Evolutionary conservation across 1,284 basidiomycete species (phyloP).

Genomic region (Rhodotorula sp.): DNA sequence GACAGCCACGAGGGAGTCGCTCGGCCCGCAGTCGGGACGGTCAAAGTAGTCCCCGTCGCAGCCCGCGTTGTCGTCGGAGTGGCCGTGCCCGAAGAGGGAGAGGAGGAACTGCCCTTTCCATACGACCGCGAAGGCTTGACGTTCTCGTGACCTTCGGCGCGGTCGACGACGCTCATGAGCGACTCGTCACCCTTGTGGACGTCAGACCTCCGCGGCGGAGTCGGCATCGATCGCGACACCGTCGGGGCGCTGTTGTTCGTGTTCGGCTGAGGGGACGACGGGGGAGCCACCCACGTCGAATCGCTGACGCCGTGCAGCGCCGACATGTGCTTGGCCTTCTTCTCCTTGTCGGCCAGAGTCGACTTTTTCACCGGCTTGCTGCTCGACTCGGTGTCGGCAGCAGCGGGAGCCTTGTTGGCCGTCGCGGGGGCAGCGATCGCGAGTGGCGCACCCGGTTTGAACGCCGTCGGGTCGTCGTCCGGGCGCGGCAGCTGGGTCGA

Average conservation of each 20-base stretch:
- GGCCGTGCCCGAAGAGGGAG: not conserved
- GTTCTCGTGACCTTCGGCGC: conserved; percentile 28
- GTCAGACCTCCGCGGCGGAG: not conserved
- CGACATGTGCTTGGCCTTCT: conserved; percentile 24
- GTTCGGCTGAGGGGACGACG: conserved; percentile 4
- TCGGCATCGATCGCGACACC: not conserved
- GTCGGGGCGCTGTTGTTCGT: not conserved
- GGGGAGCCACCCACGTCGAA: conserved; percentile 27
- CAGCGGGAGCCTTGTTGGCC: no score
- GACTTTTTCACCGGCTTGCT: conserved; percentile 12
- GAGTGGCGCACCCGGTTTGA: conserved; percentile 1
- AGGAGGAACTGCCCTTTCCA: not conserved
- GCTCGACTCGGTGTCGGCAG: not conserved
- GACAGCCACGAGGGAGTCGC: conserved; percentile 1
- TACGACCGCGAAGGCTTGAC: conserved; percentile 28
- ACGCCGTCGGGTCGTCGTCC: conserved; percentile 16
- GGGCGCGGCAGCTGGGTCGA: conserved; percentile 28
- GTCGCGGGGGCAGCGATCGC: not conserved
- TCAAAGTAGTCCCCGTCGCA: not conserved
- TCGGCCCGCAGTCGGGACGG: not conserved
- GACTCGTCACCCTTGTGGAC: conserved; percentile 30
- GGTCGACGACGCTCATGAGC: conserved; percentile 34
- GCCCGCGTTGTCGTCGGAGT: not conserved
- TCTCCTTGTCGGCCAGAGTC: conserved; percentile 26
- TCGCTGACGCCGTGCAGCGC: conserved; percentile 23